These are phyloP conservation scores for Hypoxylon sp. DNA, from an alignment of 2,329 filamentous ascomycete genomes.

Conservation along the genomic window DNA sequence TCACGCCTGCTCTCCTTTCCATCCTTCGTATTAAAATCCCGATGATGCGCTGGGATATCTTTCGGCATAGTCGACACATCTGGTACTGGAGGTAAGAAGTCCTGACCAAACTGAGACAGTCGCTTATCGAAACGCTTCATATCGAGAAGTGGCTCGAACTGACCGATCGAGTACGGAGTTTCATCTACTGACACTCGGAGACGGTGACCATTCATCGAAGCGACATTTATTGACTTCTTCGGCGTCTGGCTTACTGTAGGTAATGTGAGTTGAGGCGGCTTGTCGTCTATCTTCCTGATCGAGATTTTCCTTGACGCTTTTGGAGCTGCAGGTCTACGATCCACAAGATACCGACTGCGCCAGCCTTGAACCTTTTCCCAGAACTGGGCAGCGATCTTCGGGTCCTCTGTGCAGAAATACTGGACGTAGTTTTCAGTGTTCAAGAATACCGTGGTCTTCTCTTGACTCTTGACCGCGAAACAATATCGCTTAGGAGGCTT, in stretches of 20 bases:
- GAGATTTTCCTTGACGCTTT: constrained; percentile 52
- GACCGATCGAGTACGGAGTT: constrained; percentile 74
- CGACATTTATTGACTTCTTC: constrained; percentile 53
- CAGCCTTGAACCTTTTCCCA: constrained; percentile 81
- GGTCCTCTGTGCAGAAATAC: constrained; percentile 88
- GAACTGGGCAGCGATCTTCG: constrained; percentile 76
- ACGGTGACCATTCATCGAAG: constrained; percentile 56
- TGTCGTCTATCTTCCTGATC: constrained; percentile 52
- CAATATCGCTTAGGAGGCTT: constrained; percentile 89
- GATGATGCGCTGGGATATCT: constrained; percentile 48
- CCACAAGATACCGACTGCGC: constrained; percentile 93
- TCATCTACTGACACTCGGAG: constrained; percentile 63
- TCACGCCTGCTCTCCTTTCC: constrained; percentile 43
- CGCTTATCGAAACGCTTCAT: constrained; percentile 70
- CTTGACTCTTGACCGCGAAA: constrained; percentile 92
- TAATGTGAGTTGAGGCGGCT: constrained; percentile 51
- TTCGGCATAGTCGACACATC: constrained; percentile 51
- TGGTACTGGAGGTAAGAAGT: constrained; percentile 55
- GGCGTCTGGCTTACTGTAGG: constrained; percentile 49
- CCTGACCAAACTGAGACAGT: constrained; percentile 65
- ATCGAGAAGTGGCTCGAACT: constrained; percentile 78
- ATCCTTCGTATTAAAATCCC: constrained; percentile 43
- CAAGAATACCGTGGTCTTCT: constrained; percentile 87
- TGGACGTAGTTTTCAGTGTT: constrained; percentile 90
- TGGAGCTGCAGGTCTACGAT: constrained; percentile 67